phyloP scores from a whole-genome alignment of 2,329 filamentous ascomycete genomes.

The Trichoderma atrobrunneum region DNA sequence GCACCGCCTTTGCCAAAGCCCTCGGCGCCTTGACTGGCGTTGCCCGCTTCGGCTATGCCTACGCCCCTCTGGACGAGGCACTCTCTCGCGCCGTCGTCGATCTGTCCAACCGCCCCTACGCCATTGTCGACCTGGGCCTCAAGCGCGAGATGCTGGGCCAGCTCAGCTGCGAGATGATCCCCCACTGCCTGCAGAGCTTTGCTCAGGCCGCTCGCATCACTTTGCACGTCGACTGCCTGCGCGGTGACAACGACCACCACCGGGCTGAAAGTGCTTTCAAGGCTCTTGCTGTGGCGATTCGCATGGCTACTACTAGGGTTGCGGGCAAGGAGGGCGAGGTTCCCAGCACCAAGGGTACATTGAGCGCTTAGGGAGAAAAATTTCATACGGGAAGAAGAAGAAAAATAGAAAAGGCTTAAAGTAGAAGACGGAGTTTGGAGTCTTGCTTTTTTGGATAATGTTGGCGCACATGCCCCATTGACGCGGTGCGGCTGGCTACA shows the following conservation, averaged over 20 bases:
- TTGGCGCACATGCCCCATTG: not conserved
- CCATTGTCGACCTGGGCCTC: slow-evolving; percentile 78
- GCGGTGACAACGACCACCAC: slow-evolving; percentile 94
- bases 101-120: slow-evolving; percentile 86
- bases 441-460: slow-evolving; percentile 4
- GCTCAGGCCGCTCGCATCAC: slow-evolving; percentile 86
- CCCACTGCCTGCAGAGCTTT: slow-evolving; percentile 92
- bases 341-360: slow-evolving; percentile 91
- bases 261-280: slow-evolving; percentile 96
- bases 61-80: slow-evolving; percentile 92
- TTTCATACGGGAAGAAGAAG: not conserved
- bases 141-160: slow-evolving; percentile 91
- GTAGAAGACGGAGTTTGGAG: slow-evolving; percentile 2
- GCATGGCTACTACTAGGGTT: slow-evolving; percentile 71
- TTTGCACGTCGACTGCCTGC: slow-evolving; percentile 89
- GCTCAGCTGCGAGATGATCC: slow-evolving; percentile 93
- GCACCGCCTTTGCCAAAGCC: slow-evolving; percentile 76
- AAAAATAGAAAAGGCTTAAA: not conserved
- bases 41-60: slow-evolving; percentile 86
- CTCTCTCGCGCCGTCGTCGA: slow-evolving; percentile 92
- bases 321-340: slow-evolving; percentile 86
- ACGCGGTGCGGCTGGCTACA: not conserved
- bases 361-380: slow-evolving; percentile 53
- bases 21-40: slow-evolving; percentile 77
- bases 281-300: slow-evolving; percentile 83